Percentiles rank a stretch among this genome's conserved stretches.
Evolutionary conservation across 2,329 filamentous ascomycete species (phyloP).

Genomic region (Beauveria brongniartii): DNA sequence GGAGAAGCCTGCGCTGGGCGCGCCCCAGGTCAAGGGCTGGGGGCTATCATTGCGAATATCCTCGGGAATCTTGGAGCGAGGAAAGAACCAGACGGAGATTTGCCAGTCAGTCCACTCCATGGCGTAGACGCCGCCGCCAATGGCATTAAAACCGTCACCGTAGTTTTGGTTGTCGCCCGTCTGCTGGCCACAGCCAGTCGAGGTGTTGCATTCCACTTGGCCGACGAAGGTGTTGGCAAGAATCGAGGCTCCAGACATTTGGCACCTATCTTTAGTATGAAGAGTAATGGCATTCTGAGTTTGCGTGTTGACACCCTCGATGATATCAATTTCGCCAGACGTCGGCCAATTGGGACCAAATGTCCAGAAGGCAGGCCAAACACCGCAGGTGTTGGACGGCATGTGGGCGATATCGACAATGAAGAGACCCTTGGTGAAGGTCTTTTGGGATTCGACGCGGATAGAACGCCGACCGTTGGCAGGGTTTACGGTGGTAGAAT

Average conservation of each 20-base stretch:
- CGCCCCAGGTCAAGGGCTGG: slow-evolving; percentile 60
- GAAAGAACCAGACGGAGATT: slow-evolving; percentile 80
- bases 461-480: slow-evolving; percentile 59
- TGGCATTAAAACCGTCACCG: slow-evolving; percentile 63
- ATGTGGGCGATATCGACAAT: slow-evolving; percentile 68
- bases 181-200: slow-evolving; percentile 51
- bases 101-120: slow-evolving; percentile 65
- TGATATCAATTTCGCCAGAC: slow-evolving; percentile 69
- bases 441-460: slow-evolving; percentile 57
- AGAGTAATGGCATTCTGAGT: slow-evolving; percentile 55
- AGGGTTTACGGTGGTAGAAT: slow-evolving; percentile 48
- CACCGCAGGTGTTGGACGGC: slow-evolving; percentile 62
- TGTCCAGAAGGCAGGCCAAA: slow-evolving; percentile 68
- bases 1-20: slow-evolving; percentile 59
- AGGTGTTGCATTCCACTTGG: slow-evolving; percentile 48
- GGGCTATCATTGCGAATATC: slow-evolving; percentile 55
- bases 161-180: slow-evolving; percentile 47
- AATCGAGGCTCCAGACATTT: slow-evolving; percentile 41
- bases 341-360: slow-evolving; percentile 63
- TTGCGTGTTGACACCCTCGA: slow-evolving; percentile 66
- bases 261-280: slow-evolving; percentile 56
- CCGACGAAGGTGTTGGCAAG: slow-evolving; percentile 38
- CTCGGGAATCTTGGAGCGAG: slow-evolving; percentile 52
- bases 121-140: slow-evolving; percentile 62
- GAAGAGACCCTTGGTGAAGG: slow-evolving; percentile 62